Evolutionary conservation across 208 protist genomes (phyloP), one percentile per base, ranked within the genome.

Genomic region (Acanthamoeba lenticulata): DNA sequence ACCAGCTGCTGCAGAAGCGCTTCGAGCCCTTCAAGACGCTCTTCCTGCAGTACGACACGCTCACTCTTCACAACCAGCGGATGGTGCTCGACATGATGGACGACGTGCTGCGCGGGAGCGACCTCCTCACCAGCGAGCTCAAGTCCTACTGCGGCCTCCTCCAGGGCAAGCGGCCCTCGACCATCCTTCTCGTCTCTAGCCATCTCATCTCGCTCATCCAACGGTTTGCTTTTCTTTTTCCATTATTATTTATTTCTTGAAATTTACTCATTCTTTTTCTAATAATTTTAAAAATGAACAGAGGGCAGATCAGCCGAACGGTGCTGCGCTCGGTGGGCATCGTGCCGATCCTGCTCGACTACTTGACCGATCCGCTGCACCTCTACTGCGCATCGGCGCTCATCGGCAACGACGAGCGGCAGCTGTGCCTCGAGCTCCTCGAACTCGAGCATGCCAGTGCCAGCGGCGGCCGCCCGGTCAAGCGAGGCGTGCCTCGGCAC

Each of bases 11-110:
- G 19, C 86, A 74, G 86, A 92, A 74, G n/a, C 47, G 57, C 19
- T 92, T 74, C 44, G 47, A 74, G 38, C 86, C 86, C 9, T 74
- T 92, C 86, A 69, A 72, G 5, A 45, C 55, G 24, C 86, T 92
- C 27, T 92, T 92, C 44, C 62, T 92, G 19, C 86, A 92, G 44
- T 92, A 57, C 36, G 86, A 92, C 62, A 74, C 40, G 29, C 57
- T 92, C 24, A 47, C 34, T 7, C 36, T 65, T 11, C 32, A 92
- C 27, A 92, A 92, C 57, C 86, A 92, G 57, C 32, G 44, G 57
- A 92, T 92, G 86, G 44, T 92, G 62, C 36, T 92, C 17, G 86
- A 3, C 13, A 92, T 92, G 86, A 74, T 92, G 86, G 57, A 92
- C 36, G 44, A 52, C 24, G 57, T 92, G 57, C 40, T 92, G 57